These are phyloP conservation scores for Erigeron canadensis DNA, from an alignment of 129 eudicot genomes.

Conservation along the genomic window DNA sequence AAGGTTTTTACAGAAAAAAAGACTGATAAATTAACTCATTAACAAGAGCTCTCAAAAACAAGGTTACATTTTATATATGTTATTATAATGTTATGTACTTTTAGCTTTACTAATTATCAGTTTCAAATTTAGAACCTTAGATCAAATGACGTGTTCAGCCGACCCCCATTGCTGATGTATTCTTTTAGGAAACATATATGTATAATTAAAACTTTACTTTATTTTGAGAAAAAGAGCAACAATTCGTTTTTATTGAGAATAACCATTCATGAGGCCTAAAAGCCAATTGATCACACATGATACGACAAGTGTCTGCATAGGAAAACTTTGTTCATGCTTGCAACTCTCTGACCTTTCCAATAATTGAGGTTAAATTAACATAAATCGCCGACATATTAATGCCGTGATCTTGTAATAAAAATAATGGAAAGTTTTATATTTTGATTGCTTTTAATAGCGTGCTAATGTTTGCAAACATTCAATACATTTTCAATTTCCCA, in stretches of 20 bases:
- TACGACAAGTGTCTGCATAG: slow-evolving; percentile 35
- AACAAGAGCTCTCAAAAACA: no score
- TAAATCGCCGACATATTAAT: slow-evolving; percentile 18
- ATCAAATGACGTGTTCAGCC: slow-evolving; percentile 18
- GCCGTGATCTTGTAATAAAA: slow-evolving; percentile 2
- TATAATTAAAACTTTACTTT: no score
- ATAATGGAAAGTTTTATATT: background rate
- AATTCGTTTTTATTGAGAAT: no score
- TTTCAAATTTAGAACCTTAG: background rate
- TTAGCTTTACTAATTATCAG: no score
- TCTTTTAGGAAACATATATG: background rate
- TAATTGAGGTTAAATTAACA: slow-evolving; percentile 31
- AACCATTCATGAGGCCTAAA: slow-evolving; percentile 35
- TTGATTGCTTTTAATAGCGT: no score
- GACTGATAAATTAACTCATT: no score
- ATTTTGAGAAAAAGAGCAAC: no score
- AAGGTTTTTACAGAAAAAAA: no score
- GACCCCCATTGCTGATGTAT: slow-evolving; percentile 25
- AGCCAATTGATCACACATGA: slow-evolving; percentile 28
- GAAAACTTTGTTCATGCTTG: slow-evolving; percentile 28
- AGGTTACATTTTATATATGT: no score
- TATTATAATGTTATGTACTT: no score
- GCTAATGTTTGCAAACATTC: no score
- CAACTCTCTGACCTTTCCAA: slow-evolving; percentile 36
- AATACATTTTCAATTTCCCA: no score